Base-by-base conservation (phyloP, 441 rosid species). In the Populus trichocarpa region DNA sequence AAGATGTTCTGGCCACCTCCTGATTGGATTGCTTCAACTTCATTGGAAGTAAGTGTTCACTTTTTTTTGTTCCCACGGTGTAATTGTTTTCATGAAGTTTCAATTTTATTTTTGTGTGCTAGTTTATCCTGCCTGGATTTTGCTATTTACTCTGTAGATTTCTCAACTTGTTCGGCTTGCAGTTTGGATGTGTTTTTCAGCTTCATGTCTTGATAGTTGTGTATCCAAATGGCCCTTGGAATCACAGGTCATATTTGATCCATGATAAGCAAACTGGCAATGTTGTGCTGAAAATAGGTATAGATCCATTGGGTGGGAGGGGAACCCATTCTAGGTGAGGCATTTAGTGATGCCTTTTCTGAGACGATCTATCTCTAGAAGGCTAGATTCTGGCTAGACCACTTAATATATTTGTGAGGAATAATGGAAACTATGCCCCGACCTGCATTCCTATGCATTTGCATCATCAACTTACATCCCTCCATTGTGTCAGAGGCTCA, bases 1-100 rank as follows among this genome's bases (percentile, higher is more conserved):
- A 87, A 89, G 84, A 70, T 95, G 83, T 91, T 95, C 69, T 95
- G 97, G 97, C 99, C 96, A 23, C 98, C 95, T 76, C 97, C 98
- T 12, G 73, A 57, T 0, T 92, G 97, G 96, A 79, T 89, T 71
- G 75, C 83, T 79, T 83, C 85, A 12, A 69, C 78, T 1, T 63
- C 79, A 30, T 53, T 26, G 38, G 88, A 86, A 80, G 97, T 94
- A 84, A 84, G 94, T 82, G 25, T 70, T 74, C 20, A 77, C 36
- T 22, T 40, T 33, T 35, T 70, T 7, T 40, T 40, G 50, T 11
- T 38, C 38, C 46, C 30, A 66, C 32, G 8, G 11, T 69, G 5
- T 46, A 8, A 33, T 14, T 40, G 26, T 38, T 67, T 10, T 18
- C 32, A 8, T 68, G 64, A 69, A 69, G 35, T 50, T 64, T 66